Base-by-base conservation (phyloP, 2,329 filamentous ascomycete genomes). In the Ustulina deusta region DNA sequence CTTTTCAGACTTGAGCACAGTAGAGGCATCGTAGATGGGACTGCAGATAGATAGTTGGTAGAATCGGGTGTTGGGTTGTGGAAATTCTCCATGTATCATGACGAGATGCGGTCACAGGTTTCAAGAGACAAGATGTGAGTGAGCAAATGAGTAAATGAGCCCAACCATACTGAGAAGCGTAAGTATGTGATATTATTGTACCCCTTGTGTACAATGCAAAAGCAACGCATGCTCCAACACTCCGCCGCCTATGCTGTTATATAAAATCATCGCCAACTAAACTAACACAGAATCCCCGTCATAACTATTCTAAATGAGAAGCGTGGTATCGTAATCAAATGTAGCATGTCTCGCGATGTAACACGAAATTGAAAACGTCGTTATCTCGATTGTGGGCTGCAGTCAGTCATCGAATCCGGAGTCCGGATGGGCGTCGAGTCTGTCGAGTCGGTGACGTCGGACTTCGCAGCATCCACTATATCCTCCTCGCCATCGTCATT, bases 381-480 rank as follows among this genome's bases (percentile, higher is more conserved):
- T 60, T 58, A 46, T 55, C n/a, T 42, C 7, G 69, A 70, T 49
- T 77, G 75, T 9, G 74, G 75, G n/a, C 25, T 74, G 51, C 74
- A 72, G 54, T 75, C 74, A 2, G 59, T 64, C 29, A 44, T 71
- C 9, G 74, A 75, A 62, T 76, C 73, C 1, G 75, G 75, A 0
- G 75, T 77, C 6, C 66, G 52, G 36, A 77, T 75, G 0, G 74
- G 72, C 9, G 74, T 72, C 11, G 70, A 73, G 49, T 76, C 74
- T 11, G 72, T 69, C n/a, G 74, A 76, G 65, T 77, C 75, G 10
- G 73, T 72, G n/a, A 72, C 63, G 49, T 76, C 75, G 15, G 75
- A 76, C 69, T 73, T 76, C 11, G 65, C 69, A 25, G 68, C 68
- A 27, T 76, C 73, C 3, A 57, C 42, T 22, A 13, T 25, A 29